Evolutionary conservation across 2,329 filamentous ascomycete genomes (phyloP).

Genomic region (Pseudogymnoascus sp.): DNA sequence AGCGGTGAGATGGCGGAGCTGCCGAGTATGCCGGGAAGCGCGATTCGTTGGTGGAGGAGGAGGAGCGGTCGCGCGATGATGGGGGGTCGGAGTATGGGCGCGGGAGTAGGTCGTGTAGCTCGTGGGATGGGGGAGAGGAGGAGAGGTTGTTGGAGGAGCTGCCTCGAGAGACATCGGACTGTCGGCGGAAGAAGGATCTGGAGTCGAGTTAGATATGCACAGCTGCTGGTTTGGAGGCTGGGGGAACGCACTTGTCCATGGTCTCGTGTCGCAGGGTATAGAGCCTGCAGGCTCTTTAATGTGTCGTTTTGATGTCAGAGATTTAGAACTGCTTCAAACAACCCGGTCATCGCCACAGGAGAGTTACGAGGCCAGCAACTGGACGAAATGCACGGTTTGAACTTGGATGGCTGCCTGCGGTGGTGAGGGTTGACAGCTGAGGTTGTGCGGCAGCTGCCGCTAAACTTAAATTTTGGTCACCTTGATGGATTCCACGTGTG

Average conservation of each 20-base stretch:
- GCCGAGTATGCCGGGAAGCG: neutral
- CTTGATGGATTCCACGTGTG: conserved; percentile 1
- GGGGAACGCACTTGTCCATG: neutral
- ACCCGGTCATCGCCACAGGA: neutral
- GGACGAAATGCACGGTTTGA: neutral
- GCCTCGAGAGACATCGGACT: neutral
- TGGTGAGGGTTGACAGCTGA: neutral
- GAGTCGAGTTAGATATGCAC: neutral
- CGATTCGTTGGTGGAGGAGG: neutral
- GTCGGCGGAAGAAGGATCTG: neutral
- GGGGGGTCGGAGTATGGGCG: neutral
- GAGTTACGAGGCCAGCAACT: neutral
- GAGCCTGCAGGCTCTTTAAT: neutral
- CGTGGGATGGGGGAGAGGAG: neutral
- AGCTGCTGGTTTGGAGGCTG: neutral
- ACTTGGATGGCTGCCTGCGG: neutral
- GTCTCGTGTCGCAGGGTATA: neutral
- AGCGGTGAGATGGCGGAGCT: neutral
- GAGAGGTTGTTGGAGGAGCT: neutral
- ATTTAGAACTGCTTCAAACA: neutral
- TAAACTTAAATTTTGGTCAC: conserved; percentile 3
- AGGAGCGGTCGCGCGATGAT: neutral
- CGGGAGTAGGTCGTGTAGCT: neutral
- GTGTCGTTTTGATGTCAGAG: neutral
- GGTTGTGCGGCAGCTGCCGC: conserved; percentile 5